Evolutionary conservation across 352 stramenopile genomes (phyloP).

Genomic region (Globisporangium megalacanthum): DNA sequence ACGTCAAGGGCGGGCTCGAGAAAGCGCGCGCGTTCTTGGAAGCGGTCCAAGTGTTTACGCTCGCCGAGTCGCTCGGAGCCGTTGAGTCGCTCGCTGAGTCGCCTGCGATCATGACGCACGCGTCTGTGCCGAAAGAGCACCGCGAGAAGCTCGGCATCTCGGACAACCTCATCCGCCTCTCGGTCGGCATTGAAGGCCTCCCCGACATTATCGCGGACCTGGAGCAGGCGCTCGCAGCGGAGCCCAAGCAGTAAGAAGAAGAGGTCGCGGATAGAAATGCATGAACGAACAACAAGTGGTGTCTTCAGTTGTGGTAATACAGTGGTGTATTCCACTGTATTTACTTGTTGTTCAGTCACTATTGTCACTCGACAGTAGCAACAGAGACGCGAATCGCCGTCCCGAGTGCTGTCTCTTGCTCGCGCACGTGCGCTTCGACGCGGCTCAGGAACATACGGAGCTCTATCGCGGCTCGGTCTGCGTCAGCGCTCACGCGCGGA

Average conservation of each 20-base stretch:
- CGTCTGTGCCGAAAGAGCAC: slow-evolving; percentile 85
- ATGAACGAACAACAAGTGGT: neutral
- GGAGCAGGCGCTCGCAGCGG: slow-evolving; percentile 68
- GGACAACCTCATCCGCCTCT: slow-evolving; percentile 90
- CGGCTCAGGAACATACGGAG: slow-evolving; percentile 32
- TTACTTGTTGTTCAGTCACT: neutral
- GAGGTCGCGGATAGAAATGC: slow-evolving; percentile 6
- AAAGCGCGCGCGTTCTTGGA: slow-evolving; percentile 91
- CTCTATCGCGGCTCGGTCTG: slow-evolving; percentile 21
- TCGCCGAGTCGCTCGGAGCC: slow-evolving; percentile 94
- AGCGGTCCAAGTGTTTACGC: slow-evolving; percentile 88
- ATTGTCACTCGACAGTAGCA: slow-evolving; percentile 23
- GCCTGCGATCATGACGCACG: slow-evolving; percentile 93
- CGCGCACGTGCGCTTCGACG: slow-evolving; percentile 34
- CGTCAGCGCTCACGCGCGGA: slow-evolving; percentile 20
- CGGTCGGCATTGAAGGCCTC: slow-evolving; percentile 90
- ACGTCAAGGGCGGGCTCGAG: slow-evolving; percentile 83
- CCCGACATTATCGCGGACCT: slow-evolving; percentile 90
- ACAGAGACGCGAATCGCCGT: slow-evolving; percentile 41
- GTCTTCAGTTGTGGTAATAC: too few species aligned
- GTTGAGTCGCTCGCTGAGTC: slow-evolving; percentile 92
- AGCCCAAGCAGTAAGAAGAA: slow-evolving; percentile 24
- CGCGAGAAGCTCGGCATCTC: slow-evolving; percentile 88
- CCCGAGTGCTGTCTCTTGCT: slow-evolving; percentile 35
- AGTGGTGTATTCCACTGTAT: neutral